Evolutionary conservation across 805 yeast genomes (phyloP), one percentile per base, ranked within the genome.

Genomic region (Cyberlindnera mrakii): DNA sequence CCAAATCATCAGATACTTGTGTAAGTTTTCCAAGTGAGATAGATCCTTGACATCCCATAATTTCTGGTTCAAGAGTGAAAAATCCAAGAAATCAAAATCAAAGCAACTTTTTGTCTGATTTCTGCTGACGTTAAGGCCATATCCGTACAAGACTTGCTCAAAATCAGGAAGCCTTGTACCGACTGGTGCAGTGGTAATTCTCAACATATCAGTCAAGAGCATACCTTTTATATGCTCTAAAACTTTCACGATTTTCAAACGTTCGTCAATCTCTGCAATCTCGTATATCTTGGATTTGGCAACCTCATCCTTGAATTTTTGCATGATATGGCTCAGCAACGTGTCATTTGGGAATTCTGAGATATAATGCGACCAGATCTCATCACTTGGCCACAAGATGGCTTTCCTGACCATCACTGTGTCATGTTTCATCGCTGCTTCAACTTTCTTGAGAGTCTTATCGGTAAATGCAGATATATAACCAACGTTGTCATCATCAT

Each of bases 341-440:
- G 76, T 70, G 2, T 71, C 66, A 3, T 71, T 64, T 3, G 85
- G 77, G 50, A 80, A 78, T 53, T 77, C 75, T 9, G 83, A 72
- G 53, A 83, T 75, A 52, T 82, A 79, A 39, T 73, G 74, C 2
- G 76, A 71, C 77, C 93, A 78, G n/a, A 85, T 64, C 18, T 74
- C 72, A 47, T 77, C 80, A 1, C 89, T 80, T 1, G 97, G 96
- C 84, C 90, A 83, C n/a, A 86, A 62, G 10, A 77, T 71, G 0
- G 96, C 96, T 33, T 72, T 71, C 2, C 63, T 52, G 6, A 90
- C 60, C 42, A 72, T 71, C 17, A 70, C 65, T 5, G 80, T 70
- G 0, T 80, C 79, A 1, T 72, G 63, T 0, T 66, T 58, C 65
- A 88, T 69, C 23, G 74, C 72, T 13, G 64, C 54, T 33, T 58